Base-by-base conservation (phyloP, 257 asterid genomes). In the Solanum rostratum region DNA sequence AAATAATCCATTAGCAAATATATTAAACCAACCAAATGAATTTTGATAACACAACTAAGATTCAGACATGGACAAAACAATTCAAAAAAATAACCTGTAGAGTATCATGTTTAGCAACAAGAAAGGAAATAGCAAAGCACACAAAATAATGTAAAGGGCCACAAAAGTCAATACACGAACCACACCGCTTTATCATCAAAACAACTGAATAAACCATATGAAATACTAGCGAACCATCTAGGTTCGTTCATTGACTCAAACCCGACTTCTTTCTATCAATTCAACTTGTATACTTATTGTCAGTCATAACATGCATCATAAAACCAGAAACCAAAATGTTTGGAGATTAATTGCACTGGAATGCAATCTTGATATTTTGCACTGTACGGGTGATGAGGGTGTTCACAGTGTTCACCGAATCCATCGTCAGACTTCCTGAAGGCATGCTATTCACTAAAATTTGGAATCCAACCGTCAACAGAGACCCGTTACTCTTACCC, bases 101-200 rank as follows among this genome's bases (percentile, higher is more conserved):
- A 39, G 20, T 76, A 24, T 16, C 41, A 73, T 13, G 50, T 84
- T 85, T 57, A 33, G 10, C 69, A 52, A 84, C 57, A 54, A 84
- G 4, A 53, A 81, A 43, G 6, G 73, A 30, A 20, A 78, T 84
- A 84, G 83, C 82, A 84, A 80, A 82, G 41, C 81, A 76, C 27
- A 49, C 43, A 49, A 33, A 33, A 16, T 41, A 24, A 39, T 73
- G 9, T 69, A 16, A 62, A 84, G 87, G 83, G 76, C 66, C 84
- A 83, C 84, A 83, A 52, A 89, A 94, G 99, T 94, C 99, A 93
- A 92, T 95, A 88, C 94, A 94, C 98, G 97, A 95, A 95, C 99
- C 98, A 86, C 90, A 87, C 90, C 39, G 39, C 6, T 33, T 33
- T 1, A 33, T 33, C 39, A 33, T 33, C 39, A 33, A 33, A n/a